A percentile compares a stretch with the other conserved stretches of the same genome.
These are phyloP conservation scores for Aphanoascus verrucosus DNA, from an alignment of 2,329 filamentous ascomycete species.

Conservation along the genomic window DNA sequence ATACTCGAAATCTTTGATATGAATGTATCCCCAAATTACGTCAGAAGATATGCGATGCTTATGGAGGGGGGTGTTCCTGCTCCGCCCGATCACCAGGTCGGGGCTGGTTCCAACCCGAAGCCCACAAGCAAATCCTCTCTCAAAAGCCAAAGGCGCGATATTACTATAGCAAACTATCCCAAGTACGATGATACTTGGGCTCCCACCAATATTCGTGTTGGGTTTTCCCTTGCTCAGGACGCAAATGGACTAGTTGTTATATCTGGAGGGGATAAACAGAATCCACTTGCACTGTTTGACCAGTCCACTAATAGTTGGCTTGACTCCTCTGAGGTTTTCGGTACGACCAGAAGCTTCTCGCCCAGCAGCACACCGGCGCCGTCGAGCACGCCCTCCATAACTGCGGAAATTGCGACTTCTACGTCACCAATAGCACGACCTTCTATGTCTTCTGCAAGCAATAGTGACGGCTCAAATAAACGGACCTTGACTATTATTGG, in stretches of 20 bases:
- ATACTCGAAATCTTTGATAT: constrained; percentile 70
- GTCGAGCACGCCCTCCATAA: constrained; percentile 21
- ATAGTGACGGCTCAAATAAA: constrained; percentile 22
- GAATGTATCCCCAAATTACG: constrained; percentile 59
- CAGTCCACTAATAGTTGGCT: constrained; percentile 66
- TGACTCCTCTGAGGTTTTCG: constrained; percentile 56
- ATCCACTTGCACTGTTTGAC: constrained; percentile 67
- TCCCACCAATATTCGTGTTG: constrained; percentile 52
- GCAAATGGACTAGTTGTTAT: constrained; percentile 59
- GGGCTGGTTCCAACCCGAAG: constrained; percentile 29
- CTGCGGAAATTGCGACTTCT: constrained; percentile 18
- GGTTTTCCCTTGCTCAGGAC: constrained; percentile 62
- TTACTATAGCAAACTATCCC: constrained; percentile 59
- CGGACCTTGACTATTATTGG: constrained; percentile 55
- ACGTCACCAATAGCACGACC: constrained; percentile 22
- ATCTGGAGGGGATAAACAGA: constrained; percentile 58
- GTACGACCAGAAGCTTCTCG: constrained; percentile 26
- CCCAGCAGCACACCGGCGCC: constrained; percentile 21
- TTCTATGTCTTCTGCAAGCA: constrained; percentile 26
- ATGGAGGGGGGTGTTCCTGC: constrained; percentile 47
- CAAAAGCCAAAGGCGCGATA: constrained; percentile 39
- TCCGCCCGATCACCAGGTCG: constrained; percentile 40
- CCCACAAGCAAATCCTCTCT: constrained; percentile 15
- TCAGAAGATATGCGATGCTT: constrained; percentile 58
- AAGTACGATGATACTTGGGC: constrained; percentile 66